Percentiles rank a stretch among this genome's conserved stretches.
Conservation (phyloP, 1,139 yeast genomes). For the Nadsonia starkeyi-henricii region DNA sequence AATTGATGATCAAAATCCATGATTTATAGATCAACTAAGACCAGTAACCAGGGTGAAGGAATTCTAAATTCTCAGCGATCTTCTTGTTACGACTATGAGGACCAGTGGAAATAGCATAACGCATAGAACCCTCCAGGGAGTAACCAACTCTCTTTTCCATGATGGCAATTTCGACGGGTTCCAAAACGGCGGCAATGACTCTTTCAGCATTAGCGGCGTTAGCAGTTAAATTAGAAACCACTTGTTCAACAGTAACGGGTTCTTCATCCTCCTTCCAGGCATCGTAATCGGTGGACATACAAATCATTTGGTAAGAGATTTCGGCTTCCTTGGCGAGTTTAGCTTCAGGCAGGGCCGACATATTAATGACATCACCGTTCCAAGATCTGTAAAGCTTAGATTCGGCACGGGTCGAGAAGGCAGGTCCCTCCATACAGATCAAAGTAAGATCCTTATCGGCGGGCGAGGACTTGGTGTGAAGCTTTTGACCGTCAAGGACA, state of each 20-base stretch:
- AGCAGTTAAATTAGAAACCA: conserved; percentile 78
- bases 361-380: conserved; percentile 92
- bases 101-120: conserved; percentile 66
- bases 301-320: conserved; percentile 89
- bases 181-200: conserved; percentile 57
- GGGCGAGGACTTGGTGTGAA: conserved; percentile 36
- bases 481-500: conserved; percentile 21
- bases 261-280: conserved; percentile 95
- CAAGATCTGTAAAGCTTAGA: conserved; percentile 72
- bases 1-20: too few species aligned
- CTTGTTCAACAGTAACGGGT: conserved; percentile 94
- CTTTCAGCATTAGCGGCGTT: conserved; percentile 76
- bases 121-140: conserved; percentile 63
- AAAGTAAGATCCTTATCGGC: conserved; percentile 54
- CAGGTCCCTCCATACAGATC: conserved; percentile 98
- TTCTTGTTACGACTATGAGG: conserved; percentile 64
- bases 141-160: conserved; percentile 50
- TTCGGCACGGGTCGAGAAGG: conserved; percentile 95
- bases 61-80: conserved; percentile 67
- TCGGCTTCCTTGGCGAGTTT: conserved; percentile 96
- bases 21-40: not conserved
- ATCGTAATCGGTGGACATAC: conserved; percentile 98
- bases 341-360: conserved; percentile 93
- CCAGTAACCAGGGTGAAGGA: conserved; percentile 90
- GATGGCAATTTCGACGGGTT: conserved; percentile 48